Evolutionary conservation across 2,329 filamentous ascomycete species (phyloP).

Genomic region (Penicillium sp.): DNA sequence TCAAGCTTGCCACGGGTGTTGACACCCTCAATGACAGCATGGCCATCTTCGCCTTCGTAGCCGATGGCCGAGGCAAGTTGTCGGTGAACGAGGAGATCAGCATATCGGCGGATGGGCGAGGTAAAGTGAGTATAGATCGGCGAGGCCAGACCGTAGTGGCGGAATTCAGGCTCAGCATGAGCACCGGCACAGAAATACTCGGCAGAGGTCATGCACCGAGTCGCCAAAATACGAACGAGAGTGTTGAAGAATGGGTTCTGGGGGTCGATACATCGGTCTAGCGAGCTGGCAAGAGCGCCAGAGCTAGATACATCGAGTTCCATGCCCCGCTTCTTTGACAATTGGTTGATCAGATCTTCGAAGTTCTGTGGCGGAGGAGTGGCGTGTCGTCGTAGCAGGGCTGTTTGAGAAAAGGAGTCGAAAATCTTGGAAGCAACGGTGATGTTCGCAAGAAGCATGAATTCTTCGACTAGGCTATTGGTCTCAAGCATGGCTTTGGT

Average conservation of each 20-base stretch:
- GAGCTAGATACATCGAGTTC: constrained; percentile 84
- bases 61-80: constrained; percentile 95
- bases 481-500: constrained; percentile 93
- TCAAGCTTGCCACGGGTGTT: constrained; percentile 85
- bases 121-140: constrained; percentile 99
- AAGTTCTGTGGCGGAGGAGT: constrained; percentile 96
- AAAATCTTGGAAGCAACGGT: constrained; percentile 91
- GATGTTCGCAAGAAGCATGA: constrained; percentile 98
- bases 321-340: constrained; percentile 82
- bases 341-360: constrained; percentile 87
- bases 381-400: constrained; percentile 87
- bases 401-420: constrained; percentile 90
- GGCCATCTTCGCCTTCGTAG: constrained; percentile 64
- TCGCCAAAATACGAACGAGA: constrained; percentile 94
- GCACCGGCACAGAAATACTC: constrained; percentile 98
- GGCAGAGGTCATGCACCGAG: constrained; percentile 97
- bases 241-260: constrained; percentile 97
- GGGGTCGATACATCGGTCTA: constrained; percentile 81
- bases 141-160: constrained; percentile 93
- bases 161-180: constrained; percentile 90
- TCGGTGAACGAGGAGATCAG: constrained; percentile 91
- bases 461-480: constrained; percentile 97
- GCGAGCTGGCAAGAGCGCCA: constrained; percentile 87
- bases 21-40: constrained; percentile 77
- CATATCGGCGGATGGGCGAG: constrained; percentile 93